phyloP scores from a whole-genome alignment of 768 basidiomycete genomes.

The Amanita polypyramis region DNA sequence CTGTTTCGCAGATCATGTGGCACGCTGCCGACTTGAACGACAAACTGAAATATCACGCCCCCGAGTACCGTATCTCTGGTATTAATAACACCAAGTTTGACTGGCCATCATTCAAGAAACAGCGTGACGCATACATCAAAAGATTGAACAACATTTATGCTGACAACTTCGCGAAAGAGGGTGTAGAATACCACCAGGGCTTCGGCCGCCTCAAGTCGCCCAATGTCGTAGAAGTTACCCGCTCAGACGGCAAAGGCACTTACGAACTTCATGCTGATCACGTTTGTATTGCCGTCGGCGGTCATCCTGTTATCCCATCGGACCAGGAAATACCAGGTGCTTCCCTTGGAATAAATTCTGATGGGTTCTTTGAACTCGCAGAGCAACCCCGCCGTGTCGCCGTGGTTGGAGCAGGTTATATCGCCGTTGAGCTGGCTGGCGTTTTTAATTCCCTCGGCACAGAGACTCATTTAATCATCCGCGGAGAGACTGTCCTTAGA shows the following conservation, averaged over 20 bases:
- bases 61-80: constrained; percentile 66
- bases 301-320: constrained; percentile 68
- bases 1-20: constrained; percentile 83
- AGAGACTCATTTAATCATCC: constrained; percentile 89
- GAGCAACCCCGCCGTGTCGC: constrained; percentile 89
- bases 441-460: constrained; percentile 85
- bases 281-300: constrained; percentile 81
- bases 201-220: constrained; percentile 62
- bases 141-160: constrained; percentile 88
- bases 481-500: constrained; percentile 81
- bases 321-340: constrained; percentile 84
- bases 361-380: constrained; percentile 91
- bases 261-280: constrained; percentile 71
- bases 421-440: constrained; percentile 94
- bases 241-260: constrained; percentile 46
- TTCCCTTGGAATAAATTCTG: constrained; percentile 81
- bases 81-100: constrained; percentile 55
- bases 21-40: constrained; percentile 87
- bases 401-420: constrained; percentile 95
- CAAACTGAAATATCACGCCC: constrained; percentile 62
- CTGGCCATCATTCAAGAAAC: constrained; percentile 87
- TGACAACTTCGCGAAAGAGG: constrained; percentile 76
- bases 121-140: constrained; percentile 92
- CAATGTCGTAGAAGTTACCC: constrained; percentile 63
- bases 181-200: constrained; percentile 81